Evolutionary conservation across 2,329 filamentous ascomycete genomes (phyloP).

Genomic region (Cordyceps fumosorosea): DNA sequence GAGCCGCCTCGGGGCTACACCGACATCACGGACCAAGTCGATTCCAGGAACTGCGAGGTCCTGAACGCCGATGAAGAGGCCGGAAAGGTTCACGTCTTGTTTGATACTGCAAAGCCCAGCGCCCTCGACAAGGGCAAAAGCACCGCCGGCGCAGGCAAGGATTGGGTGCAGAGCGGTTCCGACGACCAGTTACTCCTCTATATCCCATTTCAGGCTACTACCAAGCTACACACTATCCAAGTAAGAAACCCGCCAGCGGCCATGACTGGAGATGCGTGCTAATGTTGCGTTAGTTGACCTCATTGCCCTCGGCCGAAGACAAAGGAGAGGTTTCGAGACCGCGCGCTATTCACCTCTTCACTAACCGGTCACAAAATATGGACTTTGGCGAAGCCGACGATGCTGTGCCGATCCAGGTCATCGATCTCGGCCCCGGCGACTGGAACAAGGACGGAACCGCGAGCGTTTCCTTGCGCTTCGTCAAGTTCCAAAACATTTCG

Average conservation of each 20-base stretch:
- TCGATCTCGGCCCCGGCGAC: conserved; percentile 66
- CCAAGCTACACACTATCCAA: conserved; percentile 83
- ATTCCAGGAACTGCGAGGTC: conserved; percentile 73
- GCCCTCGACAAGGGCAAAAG: conserved; percentile 51
- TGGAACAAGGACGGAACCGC: conserved; percentile 78
- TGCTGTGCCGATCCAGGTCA: conserved; percentile 69
- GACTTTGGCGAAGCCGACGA: conserved; percentile 95
- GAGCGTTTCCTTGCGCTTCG: conserved; percentile 70
- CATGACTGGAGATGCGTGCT: not conserved
- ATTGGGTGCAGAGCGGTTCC: conserved; percentile 95
- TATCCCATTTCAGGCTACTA: conserved; percentile 76
- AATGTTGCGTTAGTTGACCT: conserved; percentile 61
- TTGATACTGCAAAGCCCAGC: conserved; percentile 62
- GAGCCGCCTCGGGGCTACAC: conserved; percentile 71
- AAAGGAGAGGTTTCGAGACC: conserved; percentile 76
- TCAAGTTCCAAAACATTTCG: conserved; percentile 94
- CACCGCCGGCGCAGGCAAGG: conserved; percentile 43
- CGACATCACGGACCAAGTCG: conserved; percentile 78
- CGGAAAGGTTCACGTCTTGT: conserved; percentile 66
- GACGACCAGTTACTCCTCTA: conserved; percentile 95
- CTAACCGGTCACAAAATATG: conserved; percentile 81
- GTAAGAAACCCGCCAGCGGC: conserved; percentile 29
- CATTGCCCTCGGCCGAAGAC: conserved; percentile 56
- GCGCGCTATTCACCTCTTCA: conserved; percentile 76
- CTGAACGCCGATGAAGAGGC: conserved; percentile 78